phyloP scores from a whole-genome alignment of 2,329 filamentous ascomycete genomes.

The Aureobasidium sp. region DNA sequence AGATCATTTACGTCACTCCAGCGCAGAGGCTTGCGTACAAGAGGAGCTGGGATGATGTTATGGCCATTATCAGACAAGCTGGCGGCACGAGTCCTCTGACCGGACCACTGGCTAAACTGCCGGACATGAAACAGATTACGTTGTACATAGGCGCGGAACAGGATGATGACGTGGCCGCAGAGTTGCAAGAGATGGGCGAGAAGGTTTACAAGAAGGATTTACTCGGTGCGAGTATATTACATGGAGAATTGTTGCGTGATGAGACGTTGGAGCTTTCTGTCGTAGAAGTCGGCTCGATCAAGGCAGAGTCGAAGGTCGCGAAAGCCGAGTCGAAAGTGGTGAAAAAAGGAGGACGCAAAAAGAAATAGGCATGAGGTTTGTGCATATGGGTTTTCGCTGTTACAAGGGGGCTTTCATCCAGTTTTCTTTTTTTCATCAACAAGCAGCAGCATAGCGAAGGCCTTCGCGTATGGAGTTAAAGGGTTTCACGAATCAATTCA shows the following conservation, averaged over 20 bases:
- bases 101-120: not conserved
- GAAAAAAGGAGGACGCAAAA: not conserved
- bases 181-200: not conserved
- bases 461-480: too few species aligned
- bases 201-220: slow-evolving; percentile 10
- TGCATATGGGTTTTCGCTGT: too few species aligned
- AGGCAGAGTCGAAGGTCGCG: not conserved
- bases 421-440: too few species aligned
- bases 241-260: not conserved
- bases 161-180: not conserved
- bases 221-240: not conserved
- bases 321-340: not conserved
- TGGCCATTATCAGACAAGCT: not conserved
- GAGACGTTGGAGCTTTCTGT: not conserved
- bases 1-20: slow-evolving; percentile 4
- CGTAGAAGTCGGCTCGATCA: too few species aligned
- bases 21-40: not conserved
- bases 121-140: not conserved
- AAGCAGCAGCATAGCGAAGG: too few species aligned
- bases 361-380: too few species aligned
- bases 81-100: not conserved
- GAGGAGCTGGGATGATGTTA: slow-evolving; percentile 6
- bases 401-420: too few species aligned
- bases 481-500: too few species aligned
- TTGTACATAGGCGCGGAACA: slow-evolving; percentile 4